Conservation (phyloP, 768 basidiomycete species). For the Lentinus tigrinus region DNA sequence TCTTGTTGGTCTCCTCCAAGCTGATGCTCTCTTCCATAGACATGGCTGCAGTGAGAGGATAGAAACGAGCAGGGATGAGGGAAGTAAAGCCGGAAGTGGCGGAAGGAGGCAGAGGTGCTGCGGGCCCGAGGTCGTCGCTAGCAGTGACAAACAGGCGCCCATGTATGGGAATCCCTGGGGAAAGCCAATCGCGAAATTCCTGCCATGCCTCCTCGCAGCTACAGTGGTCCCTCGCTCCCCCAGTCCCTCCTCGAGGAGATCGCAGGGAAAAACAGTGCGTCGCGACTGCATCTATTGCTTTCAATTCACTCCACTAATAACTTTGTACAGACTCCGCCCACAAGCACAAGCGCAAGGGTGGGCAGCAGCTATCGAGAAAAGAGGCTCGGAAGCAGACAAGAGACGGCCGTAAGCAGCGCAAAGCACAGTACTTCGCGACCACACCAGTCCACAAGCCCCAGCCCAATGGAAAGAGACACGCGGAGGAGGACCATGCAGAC, state of each 20-base stretch:
- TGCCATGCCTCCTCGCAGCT: constrained; percentile 24
- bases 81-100: neutral
- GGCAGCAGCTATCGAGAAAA: constrained; percentile 45
- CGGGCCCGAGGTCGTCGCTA: neutral
- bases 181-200: constrained; percentile 17
- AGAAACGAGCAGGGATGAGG: neutral
- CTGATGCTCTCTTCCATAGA: constrained; percentile 86
- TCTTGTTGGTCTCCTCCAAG: constrained; percentile 94
- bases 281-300: no score
- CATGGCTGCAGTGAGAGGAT: constrained; percentile 14
- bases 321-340: constrained; percentile 5
- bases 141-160: constrained; percentile 8
- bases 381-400: constrained; percentile 65
- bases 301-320: neutral
- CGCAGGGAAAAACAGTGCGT: constrained; percentile 14
- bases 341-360: constrained; percentile 17
- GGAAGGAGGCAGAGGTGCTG: constrained; percentile 3
- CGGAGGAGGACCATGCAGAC: constrained; percentile 44
- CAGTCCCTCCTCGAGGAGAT: constrained; percentile 29
- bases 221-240: constrained; percentile 26
- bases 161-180: neutral
- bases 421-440: constrained; percentile 55
- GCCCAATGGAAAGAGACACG: constrained; percentile 36
- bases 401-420: constrained; percentile 57
- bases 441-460: constrained; percentile 3